Evolutionary conservation across 495 filamentous ascomycete genomes (phyloP).

Genomic region (Darksidea phi): DNA sequence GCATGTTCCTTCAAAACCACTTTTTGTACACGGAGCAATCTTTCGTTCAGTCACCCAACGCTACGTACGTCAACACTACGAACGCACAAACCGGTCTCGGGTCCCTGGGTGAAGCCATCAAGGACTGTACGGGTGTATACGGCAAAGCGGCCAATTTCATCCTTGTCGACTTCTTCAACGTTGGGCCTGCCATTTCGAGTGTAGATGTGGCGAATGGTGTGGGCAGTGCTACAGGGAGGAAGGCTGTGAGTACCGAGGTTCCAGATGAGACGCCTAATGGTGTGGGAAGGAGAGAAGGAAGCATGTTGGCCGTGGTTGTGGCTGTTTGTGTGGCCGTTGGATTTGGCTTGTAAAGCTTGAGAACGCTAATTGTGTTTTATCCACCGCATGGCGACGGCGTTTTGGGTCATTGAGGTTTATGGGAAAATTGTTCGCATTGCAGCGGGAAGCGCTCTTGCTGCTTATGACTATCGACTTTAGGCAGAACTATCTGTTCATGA

Average conservation of each 20-base stretch:
- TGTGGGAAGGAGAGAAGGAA: constrained; percentile 5
- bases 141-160: constrained; percentile 37
- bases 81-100: constrained; percentile 36
- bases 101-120: constrained; percentile 32
- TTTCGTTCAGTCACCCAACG: constrained; percentile 38
- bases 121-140: constrained; percentile 35
- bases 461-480: no score
- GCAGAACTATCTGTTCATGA: no score
- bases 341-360: constrained; percentile 12
- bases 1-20: constrained; percentile 47
- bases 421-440: neutral
- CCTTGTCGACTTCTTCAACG: constrained; percentile 44
- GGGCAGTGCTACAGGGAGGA: constrained; percentile 29
- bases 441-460: constrained; percentile 25
- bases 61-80: constrained; percentile 33
- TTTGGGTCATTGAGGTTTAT: constrained; percentile 3
- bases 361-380: neutral
- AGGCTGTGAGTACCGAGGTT: constrained; percentile 4
- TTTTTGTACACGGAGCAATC: constrained; percentile 39
- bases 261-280: constrained; percentile 7
- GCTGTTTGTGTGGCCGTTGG: constrained; percentile 22
- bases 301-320: constrained; percentile 22
- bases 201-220: constrained; percentile 43
- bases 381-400: constrained; percentile 3
- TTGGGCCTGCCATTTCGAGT: constrained; percentile 40